Base-by-base conservation (phyloP, 176 grass and related monocot species). In the Zoysia japonica region DNA sequence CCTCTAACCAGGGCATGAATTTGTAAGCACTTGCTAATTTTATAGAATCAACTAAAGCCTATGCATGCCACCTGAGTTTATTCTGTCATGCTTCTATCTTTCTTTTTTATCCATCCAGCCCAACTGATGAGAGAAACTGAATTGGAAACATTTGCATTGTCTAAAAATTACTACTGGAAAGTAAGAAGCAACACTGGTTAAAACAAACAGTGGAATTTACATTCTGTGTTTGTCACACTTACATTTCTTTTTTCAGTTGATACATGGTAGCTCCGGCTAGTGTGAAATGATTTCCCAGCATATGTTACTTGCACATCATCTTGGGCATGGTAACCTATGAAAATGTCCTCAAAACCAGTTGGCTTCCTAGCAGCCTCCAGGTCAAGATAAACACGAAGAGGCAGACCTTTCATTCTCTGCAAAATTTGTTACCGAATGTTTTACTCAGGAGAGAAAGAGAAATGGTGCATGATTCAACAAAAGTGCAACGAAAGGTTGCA, bases 251-350 rank as follows among this genome's bases (percentile, higher is more conserved):
- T 97, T 72, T 83, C 59, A 13, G 82, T 80, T 73, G 91, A 93
- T 49, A 97, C 46, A 69, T 80, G 82, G 63, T 97, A 97, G 74
- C 84, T 97, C 60, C 94, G 67, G 69, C 87, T 91, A 38, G 74
- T 88, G 76, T 89, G 94, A 67, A 93, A 97, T 56, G 87, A 86
- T 84, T 89, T 90, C 19, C 91, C 94, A 75, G 94, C 94, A 82
- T 97, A 97, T 81, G 94, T 97, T 76, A 84, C 83, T 91, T 97
- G 94, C 61, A 97, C 80, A 80, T 93, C 89, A 88, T 97, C 94
- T 44, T 78, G 80, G 17, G 91, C 89, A 88, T 97, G 94, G 78
- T 91, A 97, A 69, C 94, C 91, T 44, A 97, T 81, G 84, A 97
- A 97, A 73, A 97, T 94, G 53, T 97, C 91, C 73, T 97, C 94